Percentiles rank a stretch among this genome's conserved stretches.
These are phyloP conservation scores for Aspergillus taichungensis DNA, from an alignment of 495 filamentous ascomycete genomes.

Conservation along the genomic window DNA sequence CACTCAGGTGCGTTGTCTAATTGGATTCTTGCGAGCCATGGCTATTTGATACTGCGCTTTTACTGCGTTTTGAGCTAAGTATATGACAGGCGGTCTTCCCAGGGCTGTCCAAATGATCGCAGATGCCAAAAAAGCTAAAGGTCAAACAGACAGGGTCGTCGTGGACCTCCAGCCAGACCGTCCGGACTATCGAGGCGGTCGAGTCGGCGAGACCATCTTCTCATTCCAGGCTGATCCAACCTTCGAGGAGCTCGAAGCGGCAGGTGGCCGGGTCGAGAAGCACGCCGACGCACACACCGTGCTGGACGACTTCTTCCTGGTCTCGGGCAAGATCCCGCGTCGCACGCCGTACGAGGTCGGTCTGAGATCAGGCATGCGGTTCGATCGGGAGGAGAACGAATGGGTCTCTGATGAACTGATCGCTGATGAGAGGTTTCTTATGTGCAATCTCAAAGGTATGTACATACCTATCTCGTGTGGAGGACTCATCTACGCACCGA, in stretches of 20 bases:
- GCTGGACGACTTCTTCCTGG: conserved; percentile 46
- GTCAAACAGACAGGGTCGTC: conserved; percentile 19
- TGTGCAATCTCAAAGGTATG: conserved; percentile 49
- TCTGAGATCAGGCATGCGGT: conserved; percentile 39
- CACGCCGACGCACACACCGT: conserved; percentile 38
- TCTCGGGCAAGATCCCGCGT: conserved; percentile 51
- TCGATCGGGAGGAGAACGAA: conserved; percentile 30
- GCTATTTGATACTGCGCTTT: too few relatives aligned
- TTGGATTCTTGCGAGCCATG: too few relatives aligned
- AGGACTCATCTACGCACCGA: too few relatives aligned
- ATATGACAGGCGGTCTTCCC: conserved; percentile 35
- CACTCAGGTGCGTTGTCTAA: conserved; percentile 35
- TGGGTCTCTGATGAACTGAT: conserved; percentile 50
- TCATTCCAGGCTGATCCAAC: conserved; percentile 50
- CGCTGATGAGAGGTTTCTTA: conserved; percentile 49
- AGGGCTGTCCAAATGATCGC: conserved; percentile 40
- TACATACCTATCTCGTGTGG: background rate
- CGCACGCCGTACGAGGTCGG: conserved; percentile 47
- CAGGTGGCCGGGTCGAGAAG: conserved; percentile 40
- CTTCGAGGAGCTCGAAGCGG: conserved; percentile 41
- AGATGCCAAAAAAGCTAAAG: conserved; percentile 30
- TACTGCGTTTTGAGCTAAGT: conserved; percentile 6
- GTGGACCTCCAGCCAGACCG: conserved; percentile 49
- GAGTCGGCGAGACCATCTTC: conserved; percentile 32
- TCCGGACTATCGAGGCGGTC: conserved; percentile 46